Base-by-base conservation (phyloP, 1,284 basidiomycete species). In the Leccinum griseonigrum region DNA sequence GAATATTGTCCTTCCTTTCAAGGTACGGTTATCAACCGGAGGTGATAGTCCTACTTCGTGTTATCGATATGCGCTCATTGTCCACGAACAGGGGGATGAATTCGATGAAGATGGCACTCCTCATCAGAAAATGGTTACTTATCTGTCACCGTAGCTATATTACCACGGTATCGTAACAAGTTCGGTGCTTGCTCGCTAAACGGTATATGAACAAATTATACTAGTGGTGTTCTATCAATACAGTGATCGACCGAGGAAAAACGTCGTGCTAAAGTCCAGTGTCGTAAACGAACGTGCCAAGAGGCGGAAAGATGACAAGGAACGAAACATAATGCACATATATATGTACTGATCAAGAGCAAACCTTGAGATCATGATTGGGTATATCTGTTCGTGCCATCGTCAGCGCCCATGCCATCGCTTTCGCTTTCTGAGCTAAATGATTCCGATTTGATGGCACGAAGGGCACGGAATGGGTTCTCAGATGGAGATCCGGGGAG, bases 71-170 rank as follows among this genome's bases (percentile, higher is more conserved):
- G 46, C 51, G 43, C 59, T 65, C 63, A 68, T 63, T 61, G 56
- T 66, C 62, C 61, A 60, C 59, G 60, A 58, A 58, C 69, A 92
- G 88, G 91, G 90, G 62, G 80, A 82, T 43, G 82, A 86, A 71
- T 92, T 91, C 75, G 87, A 92, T 72, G 90, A 92, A 74, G 90
- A 92, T 62, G 90, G 90, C 51, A 88, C 82, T 67, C 89, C 87
- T 61, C 90, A 92, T 81, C 89, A 91, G 72, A 85, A 84, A 74
- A 90, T 92, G 90, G 80, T 86, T 64, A 74, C 81, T 64, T 78
- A 75, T 64, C 71, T 89, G 68, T 79, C 81, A 65, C 75, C 81
- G 63, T 65, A 65, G 55, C 63, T 71, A 64, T 71, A 72, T 66
- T 67, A 69, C 62, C 64, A 64, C 58, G 65, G 54, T 72, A 64